phyloP scores from a whole-genome alignment of 2,329 filamentous ascomycete species.

The Clarireedia paspali region DNA sequence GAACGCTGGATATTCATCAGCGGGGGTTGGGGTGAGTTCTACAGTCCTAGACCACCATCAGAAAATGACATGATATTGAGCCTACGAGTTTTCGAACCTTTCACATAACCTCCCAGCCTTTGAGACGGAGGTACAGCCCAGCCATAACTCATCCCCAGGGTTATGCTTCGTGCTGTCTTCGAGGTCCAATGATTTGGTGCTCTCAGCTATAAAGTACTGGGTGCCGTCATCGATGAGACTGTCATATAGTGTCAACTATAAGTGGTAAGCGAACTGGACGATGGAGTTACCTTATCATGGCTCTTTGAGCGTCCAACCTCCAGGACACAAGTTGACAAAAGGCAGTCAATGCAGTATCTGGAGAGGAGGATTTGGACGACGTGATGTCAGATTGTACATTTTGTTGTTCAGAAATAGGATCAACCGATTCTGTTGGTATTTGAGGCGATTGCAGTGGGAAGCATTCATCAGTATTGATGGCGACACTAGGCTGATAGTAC shows the following conservation, averaged over 20 bases:
- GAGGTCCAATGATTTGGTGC: conserved; percentile 37
- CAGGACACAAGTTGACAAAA: conserved; percentile 43
- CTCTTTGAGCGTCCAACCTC: conserved; percentile 39
- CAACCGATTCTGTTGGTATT: not conserved
- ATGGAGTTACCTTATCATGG: conserved; percentile 35
- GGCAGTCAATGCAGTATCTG: conserved; percentile 39
- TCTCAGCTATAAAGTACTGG: conserved; percentile 46
- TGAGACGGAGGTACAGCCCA: conserved; percentile 25
- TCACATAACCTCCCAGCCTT: conserved; percentile 29
- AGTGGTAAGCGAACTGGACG: not conserved
- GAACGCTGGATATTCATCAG: conserved; percentile 25
- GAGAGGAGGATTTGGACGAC: conserved; percentile 27
- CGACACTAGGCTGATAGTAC: conserved; percentile 25
- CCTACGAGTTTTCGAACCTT: conserved; percentile 15
- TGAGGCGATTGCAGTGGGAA: not conserved
- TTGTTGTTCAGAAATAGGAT: not conserved
- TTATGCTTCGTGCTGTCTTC: conserved; percentile 22
- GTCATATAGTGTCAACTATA: conserved; percentile 9
- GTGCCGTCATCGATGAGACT: conserved; percentile 38
- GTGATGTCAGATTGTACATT: conserved; percentile 22
- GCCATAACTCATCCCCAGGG: conserved; percentile 28
- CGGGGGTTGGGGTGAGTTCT: conserved; percentile 14
- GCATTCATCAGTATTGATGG: conserved; percentile 4
- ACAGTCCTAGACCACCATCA: conserved; percentile 21
- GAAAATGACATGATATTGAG: not conserved